Conservation (phyloP, 768 basidiomycete species). For the Leccinum boreale region DNA sequence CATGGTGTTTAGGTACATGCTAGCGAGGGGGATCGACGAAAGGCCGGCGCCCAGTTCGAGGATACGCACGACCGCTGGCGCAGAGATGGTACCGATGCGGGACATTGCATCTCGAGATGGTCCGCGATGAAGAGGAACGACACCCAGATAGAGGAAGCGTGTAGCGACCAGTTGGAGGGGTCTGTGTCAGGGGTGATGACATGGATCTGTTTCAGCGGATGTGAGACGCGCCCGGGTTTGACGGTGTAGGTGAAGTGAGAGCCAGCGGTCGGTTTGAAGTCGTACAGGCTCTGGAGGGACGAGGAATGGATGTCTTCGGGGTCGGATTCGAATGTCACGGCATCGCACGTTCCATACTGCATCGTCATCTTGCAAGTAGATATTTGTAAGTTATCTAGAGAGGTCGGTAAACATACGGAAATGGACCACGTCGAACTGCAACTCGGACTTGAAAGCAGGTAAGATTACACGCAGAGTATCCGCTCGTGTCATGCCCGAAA, state of each 20-base stretch:
- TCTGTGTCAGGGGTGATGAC: constrained; percentile 63
- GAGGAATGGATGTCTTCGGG: constrained; percentile 69
- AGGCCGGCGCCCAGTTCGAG: constrained; percentile 76
- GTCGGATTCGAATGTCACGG: constrained; percentile 23
- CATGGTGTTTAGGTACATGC: constrained; percentile 33
- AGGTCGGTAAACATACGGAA: not conserved
- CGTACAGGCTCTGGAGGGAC: constrained; percentile 62
- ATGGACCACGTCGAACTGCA: not conserved
- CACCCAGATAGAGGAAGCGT: constrained; percentile 76
- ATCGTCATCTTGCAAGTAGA: not conserved
- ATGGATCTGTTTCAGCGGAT: constrained; percentile 31
- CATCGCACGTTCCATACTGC: not conserved
- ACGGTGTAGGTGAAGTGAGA: constrained; percentile 47
- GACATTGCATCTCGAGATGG: constrained; percentile 42
- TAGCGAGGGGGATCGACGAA: constrained; percentile 66
- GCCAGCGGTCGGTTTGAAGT: constrained; percentile 50
- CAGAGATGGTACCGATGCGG: not conserved
- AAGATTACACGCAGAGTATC: not conserved
- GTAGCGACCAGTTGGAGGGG: constrained; percentile 68
- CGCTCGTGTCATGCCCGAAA: constrained; percentile 49
- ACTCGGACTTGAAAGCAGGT: not conserved
- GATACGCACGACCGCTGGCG: constrained; percentile 31
- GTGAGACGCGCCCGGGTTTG: constrained; percentile 15
- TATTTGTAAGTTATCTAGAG: not conserved
- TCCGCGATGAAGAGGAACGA: constrained; percentile 67